Evolutionary conservation across 768 basidiomycete species (phyloP), one percentile per base, ranked within the genome.

Genomic region (Dentipellis sp.): DNA sequence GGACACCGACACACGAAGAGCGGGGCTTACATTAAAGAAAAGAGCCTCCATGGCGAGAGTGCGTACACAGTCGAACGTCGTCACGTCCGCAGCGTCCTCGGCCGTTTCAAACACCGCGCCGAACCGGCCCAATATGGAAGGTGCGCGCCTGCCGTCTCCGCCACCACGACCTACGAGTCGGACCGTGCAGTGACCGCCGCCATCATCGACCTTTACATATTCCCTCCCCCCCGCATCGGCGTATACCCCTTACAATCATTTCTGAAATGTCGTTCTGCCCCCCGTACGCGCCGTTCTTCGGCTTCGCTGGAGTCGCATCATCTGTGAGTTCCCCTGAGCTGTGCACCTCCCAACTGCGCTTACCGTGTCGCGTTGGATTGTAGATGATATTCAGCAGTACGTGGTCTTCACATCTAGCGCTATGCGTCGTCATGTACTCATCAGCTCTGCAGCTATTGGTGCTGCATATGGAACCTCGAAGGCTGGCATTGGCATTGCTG

Each of bases 271-370:
- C 48, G 29, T 2, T 88, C 60, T 93, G 90, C 72, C 90, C 90
- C 17, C 93, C 95, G 53, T 98, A 98, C 73, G 90, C 95, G 56
- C 95, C 95, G 63, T 98, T 97, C 79, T 99, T 99, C 66, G 92
- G 92, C 65, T 91, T 89, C 56, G 93, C 97, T 16, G 48, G 48
- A 14, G 48, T 50, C 16, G 48, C 48, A 22, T 50, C 48, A 9
- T 50, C 48, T 91, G 93, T 91, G 62, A 68, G 87, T 72, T 11
- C 14, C 38, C 29, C 29, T 29, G 21, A 35, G 21, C 12, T 53
- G 52, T 58, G 39, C 21, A 14, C n/a, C 39, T 29, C 35, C 45
- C 3, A 56, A 35, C 12, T 23, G 36, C 23, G 23, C 37, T 23
- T 23, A 35, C 48, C 17, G 48, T 22, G 16, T 8, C 48, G 48